Conservation (phyloP, 2,329 filamentous ascomycete genomes). For the Verticillium longisporum region DNA sequence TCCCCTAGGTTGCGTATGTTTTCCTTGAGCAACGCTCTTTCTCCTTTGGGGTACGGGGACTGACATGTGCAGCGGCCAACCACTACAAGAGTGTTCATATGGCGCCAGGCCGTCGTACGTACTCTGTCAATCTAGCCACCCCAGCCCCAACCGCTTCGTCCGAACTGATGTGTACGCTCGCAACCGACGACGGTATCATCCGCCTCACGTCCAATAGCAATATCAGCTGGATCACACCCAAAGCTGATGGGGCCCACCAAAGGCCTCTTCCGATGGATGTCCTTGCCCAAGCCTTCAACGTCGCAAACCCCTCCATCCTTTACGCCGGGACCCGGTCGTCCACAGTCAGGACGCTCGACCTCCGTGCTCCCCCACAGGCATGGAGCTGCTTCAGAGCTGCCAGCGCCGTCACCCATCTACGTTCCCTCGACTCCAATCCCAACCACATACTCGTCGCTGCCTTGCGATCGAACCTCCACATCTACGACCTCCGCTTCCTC, state of each 20-base stretch:
- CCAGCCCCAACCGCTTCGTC: slow-evolving; percentile 25
- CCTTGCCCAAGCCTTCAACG: slow-evolving; percentile 42
- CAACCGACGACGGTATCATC: slow-evolving; percentile 40
- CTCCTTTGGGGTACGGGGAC: neutral
- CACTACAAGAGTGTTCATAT: slow-evolving; percentile 24
- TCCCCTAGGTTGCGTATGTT: slow-evolving; percentile 18
- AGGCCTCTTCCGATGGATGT: slow-evolving; percentile 23
- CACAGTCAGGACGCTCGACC: slow-evolving; percentile 36
- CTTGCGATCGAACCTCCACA: slow-evolving; percentile 37
- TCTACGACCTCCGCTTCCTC: slow-evolving; percentile 50
- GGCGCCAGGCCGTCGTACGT: slow-evolving; percentile 17
- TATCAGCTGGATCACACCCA: slow-evolving; percentile 26
- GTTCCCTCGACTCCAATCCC: slow-evolving; percentile 28
- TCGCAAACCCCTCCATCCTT: slow-evolving; percentile 34
- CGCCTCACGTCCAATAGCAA: slow-evolving; percentile 23
- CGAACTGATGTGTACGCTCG: slow-evolving; percentile 18
- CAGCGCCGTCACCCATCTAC: slow-evolving; percentile 41
- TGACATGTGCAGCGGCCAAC: neutral
- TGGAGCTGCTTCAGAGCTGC: slow-evolving; percentile 26
- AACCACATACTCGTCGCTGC: slow-evolving; percentile 48
- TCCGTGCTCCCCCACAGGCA: slow-evolving; percentile 26
- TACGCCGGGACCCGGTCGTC: slow-evolving; percentile 45
- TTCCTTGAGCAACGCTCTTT: slow-evolving; percentile 5
- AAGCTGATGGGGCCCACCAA: slow-evolving; percentile 1
- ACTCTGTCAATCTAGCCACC: slow-evolving; percentile 31